Evolutionary conservation across 768 basidiomycete genomes (phyloP).

Genomic region (Dioszegia aurantiaca): DNA sequence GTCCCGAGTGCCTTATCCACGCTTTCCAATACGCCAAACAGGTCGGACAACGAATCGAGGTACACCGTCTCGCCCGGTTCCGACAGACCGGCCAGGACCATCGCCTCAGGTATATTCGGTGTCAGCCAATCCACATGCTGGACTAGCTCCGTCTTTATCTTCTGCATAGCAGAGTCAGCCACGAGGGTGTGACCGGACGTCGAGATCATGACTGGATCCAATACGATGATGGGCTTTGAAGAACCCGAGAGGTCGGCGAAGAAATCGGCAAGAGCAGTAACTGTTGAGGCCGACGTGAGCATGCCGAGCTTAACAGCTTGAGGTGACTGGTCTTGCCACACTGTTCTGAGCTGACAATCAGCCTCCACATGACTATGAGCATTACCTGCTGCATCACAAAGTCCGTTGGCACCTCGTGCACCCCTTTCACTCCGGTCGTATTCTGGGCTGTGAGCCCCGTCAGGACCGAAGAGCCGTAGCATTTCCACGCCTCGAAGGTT

Average conservation of each 20-base stretch:
- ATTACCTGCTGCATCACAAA: constrained; percentile 73
- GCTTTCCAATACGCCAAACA: constrained; percentile 57
- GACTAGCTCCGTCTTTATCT: constrained; percentile 64
- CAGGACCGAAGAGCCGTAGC: constrained; percentile 76
- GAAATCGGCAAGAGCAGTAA: constrained; percentile 57
- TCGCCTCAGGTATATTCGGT: constrained; percentile 79
- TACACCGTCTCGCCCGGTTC: constrained; percentile 22
- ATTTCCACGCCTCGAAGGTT: constrained; percentile 72
- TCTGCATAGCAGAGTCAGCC: constrained; percentile 63
- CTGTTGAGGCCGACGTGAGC: constrained; percentile 66
- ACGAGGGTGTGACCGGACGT: constrained; percentile 82
- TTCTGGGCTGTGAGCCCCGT: constrained; percentile 90
- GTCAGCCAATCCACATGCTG: constrained; percentile 72
- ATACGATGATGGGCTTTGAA: constrained; percentile 60
- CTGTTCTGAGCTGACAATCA: constrained; percentile 61
- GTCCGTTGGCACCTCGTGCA: constrained; percentile 65
- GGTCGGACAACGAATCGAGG: constrained; percentile 56
- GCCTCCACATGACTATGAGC: constrained; percentile 25
- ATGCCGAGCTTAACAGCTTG: constrained; percentile 84
- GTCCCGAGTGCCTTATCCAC: constrained; percentile 52
- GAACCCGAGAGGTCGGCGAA: constrained; percentile 4
- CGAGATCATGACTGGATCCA: constrained; percentile 88
- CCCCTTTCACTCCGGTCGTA: constrained; percentile 73
- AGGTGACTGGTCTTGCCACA: constrained; percentile 70
- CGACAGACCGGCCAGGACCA: constrained; percentile 56